Evolutionary conservation across 129 eudicot species (phyloP).

Genomic region (Flaveria bidentis): DNA sequence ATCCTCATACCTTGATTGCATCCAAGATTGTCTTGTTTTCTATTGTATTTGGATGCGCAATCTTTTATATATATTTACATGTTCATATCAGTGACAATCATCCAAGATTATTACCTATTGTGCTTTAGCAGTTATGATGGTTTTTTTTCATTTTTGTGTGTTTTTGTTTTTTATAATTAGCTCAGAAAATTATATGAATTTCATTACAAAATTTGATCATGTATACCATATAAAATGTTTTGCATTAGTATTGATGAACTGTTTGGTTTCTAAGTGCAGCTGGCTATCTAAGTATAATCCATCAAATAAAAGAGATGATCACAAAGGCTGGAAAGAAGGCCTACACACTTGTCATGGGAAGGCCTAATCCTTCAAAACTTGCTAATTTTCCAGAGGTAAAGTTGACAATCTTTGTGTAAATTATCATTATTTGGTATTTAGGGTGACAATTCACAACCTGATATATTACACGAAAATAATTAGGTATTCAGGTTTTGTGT

Average conservation of each 20-base stretch:
- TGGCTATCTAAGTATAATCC: slow-evolving; percentile 83
- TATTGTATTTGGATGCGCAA: no score
- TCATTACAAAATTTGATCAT: not conserved
- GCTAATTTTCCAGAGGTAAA: slow-evolving; percentile 97
- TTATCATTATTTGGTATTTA: not conserved
- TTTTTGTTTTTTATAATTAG: not conserved
- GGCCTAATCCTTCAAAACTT: slow-evolving; percentile 95
- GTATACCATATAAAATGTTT: slow-evolving; percentile 4
- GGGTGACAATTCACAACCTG: not conserved
- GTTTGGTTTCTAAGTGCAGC: slow-evolving; percentile 56
- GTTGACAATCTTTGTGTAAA: not conserved
- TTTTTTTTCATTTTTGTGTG: not conserved
- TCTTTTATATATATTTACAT: no score
- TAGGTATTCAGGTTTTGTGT: not conserved
- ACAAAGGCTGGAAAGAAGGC: slow-evolving; percentile 84
- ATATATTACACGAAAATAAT: not conserved
- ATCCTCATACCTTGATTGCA: no score
- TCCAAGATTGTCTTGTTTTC: no score
- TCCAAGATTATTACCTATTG: no score
- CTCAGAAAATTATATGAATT: not conserved
- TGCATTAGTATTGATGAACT: slow-evolving; percentile 8
- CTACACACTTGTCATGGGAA: slow-evolving; percentile 88
- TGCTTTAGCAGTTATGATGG: not conserved
- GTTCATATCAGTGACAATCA: no score
- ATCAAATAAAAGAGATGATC: slow-evolving; percentile 80